Evolutionary conservation across 164 flowering plant genomes (phyloP), one percentile per base, ranked within the genome.

Genomic region (Magnolia kwangsiensis): DNA sequence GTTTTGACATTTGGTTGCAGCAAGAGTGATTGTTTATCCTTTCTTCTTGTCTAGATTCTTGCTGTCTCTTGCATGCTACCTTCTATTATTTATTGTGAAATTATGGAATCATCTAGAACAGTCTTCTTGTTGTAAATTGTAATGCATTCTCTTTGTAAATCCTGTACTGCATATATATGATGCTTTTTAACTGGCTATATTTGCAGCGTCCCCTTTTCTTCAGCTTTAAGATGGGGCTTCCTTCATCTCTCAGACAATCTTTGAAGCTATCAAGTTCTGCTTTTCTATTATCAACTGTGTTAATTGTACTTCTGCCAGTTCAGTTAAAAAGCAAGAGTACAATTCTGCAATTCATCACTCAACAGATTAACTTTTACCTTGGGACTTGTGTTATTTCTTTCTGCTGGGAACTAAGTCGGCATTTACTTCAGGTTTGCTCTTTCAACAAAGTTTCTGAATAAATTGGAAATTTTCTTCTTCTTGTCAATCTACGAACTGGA

Each of bases 161-260:
- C 45, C 61, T 58, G 29, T 72, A 45, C 55, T 58, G 8, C 31
- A 8, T 73, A 10, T 24, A 7, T 18, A 21, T 74, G 20, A 66
- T 66, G 65, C 27, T 14, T 77, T 77, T 73, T 74, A 63, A 51
- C 78, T 85, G 71, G 65, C 64, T 63, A 31, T 83, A 16, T 81
- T 68, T 80, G 86, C 95, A 94, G 99, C 94, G 97, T 9, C 92
- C 97, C 16, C 90, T 86, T 29, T 94, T 85, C 83, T 94, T 92
- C 89, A 89, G 95, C 86, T 94, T 87, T 86, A 96, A 96, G 84
- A 91, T 96, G 90, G 93, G 91, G 19, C 58, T 96, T 21, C 91
- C 89, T 79, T 82, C 84, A 50, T 90, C 96, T 71, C 58, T 83
- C 71, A 61, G 66, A 70, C 85, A 74, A 77, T 91, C 97, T 58